These are phyloP conservation scores for Sarocladium brachiariae DNA, from an alignment of 2,329 filamentous ascomycete genomes.

Conservation along the genomic window DNA sequence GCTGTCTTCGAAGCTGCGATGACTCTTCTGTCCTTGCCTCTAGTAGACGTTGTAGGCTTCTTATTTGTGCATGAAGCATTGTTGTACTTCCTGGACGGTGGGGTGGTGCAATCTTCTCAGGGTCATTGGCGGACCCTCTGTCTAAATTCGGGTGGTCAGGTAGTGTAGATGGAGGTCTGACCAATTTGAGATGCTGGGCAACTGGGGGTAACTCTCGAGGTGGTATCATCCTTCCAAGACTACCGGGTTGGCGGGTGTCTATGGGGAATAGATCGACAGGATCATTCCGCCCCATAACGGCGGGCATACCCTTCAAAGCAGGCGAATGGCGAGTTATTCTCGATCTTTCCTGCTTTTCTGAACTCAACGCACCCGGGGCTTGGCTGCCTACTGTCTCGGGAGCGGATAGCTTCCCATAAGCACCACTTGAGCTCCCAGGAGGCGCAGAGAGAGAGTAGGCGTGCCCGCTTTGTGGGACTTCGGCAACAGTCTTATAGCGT, in stretches of 20 bases:
- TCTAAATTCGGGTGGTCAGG: slow-evolving; percentile 13
- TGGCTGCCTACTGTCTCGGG: too few species aligned
- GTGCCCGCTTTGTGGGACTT: not conserved
- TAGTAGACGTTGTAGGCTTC: slow-evolving; percentile 40
- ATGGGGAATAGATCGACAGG: not conserved
- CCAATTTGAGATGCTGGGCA: slow-evolving; percentile 29
- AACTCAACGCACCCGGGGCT: too few species aligned
- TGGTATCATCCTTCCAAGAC: slow-evolving; percentile 29
- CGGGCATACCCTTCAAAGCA: not conserved
- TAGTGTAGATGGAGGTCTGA: slow-evolving; percentile 25
- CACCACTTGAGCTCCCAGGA: too few species aligned
- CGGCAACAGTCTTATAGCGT: not conserved
- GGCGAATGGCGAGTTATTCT: not conserved
- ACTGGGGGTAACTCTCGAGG: slow-evolving; percentile 30
- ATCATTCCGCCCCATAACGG: not conserved
- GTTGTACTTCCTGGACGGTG: slow-evolving; percentile 23
- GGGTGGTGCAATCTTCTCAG: slow-evolving; percentile 11
- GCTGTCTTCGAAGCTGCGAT: slow-evolving; percentile 34
- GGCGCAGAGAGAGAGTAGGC: not conserved
- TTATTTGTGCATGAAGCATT: slow-evolving; percentile 41
- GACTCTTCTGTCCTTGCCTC: slow-evolving; percentile 39
- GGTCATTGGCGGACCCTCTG: not conserved
- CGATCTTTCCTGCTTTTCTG: too few species aligned
- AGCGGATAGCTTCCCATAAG: too few species aligned
- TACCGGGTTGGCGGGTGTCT: not conserved